Evolutionary conservation across 345 rosid genomes (phyloP).

Genomic region (Murraya paniculata): DNA sequence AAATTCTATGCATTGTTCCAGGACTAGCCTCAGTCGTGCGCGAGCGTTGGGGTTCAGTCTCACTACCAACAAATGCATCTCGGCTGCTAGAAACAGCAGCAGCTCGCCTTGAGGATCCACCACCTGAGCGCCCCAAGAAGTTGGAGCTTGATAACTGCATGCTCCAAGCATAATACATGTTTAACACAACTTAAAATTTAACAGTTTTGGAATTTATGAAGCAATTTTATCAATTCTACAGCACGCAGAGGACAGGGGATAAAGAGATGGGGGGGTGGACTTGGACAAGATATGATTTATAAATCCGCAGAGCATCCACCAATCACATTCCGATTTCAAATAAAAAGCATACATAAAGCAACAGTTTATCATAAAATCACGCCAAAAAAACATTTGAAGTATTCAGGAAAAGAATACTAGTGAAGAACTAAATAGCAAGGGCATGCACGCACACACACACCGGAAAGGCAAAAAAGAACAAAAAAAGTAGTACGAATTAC

Average conservation of each 20-base stretch:
- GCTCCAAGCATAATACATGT: slow-evolving; percentile 12
- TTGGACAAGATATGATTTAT: neutral
- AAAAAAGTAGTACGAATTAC: neutral
- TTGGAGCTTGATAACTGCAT: slow-evolving; percentile 59
- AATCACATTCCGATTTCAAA: neutral
- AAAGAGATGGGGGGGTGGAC: too few relatives aligned
- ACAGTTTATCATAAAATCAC: neutral
- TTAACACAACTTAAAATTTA: neutral
- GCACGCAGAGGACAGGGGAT: neutral
- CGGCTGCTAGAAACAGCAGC: slow-evolving; percentile 57
- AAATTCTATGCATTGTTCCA: slow-evolving; percentile 41
- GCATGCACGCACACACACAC: neutral
- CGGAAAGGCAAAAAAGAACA: neutral
- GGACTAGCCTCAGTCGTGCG: slow-evolving; percentile 54
- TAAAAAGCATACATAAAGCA: neutral
- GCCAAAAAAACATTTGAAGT: neutral
- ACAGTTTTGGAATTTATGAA: neutral
- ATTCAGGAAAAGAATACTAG: neutral
- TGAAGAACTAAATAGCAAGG: neutral
- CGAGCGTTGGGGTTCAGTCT: slow-evolving; percentile 49
- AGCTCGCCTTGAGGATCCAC: slow-evolving; percentile 59
- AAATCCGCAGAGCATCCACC: neutral
- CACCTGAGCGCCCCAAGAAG: slow-evolving; percentile 60
- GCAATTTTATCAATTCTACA: neutral
- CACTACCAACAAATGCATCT: slow-evolving; percentile 57